Evolutionary conservation across 176 grass and related monocot species (phyloP).

Genomic region (Paspalum vaginatum): DNA sequence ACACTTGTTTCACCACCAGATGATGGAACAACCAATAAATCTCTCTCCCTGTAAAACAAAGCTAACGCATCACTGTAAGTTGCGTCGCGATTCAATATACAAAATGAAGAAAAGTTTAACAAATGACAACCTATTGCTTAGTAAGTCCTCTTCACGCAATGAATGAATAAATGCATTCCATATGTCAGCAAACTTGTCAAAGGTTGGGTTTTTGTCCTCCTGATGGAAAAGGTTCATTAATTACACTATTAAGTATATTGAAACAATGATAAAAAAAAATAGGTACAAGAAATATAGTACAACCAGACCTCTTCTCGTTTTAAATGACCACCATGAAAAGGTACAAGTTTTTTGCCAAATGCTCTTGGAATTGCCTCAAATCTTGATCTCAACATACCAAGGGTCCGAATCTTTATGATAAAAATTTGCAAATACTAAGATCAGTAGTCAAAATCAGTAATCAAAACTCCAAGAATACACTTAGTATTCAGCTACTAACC

Average conservation of each 20-base stretch:
- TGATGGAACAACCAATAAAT: constrained; percentile 86
- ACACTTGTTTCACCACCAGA: constrained; percentile 52
- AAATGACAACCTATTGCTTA: constrained; percentile 69
- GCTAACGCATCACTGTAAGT: neutral
- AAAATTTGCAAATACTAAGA: constrained; percentile 37
- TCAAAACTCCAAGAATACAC: constrained; percentile 25
- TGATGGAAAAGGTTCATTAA: constrained; percentile 41
- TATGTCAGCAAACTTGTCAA: constrained; percentile 65
- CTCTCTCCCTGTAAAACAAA: constrained; percentile 68
- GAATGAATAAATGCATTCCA: constrained; percentile 91
- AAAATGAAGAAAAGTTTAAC: constrained; percentile 26
- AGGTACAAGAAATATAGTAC: constrained; percentile 9
- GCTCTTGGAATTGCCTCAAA: constrained; percentile 67
- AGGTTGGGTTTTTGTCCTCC: constrained; percentile 46
- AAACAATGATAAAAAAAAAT: neutral
- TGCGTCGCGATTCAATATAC: neutral
- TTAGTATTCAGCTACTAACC: constrained; percentile 52
- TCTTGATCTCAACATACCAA: constrained; percentile 95
- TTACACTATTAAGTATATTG: neutral
- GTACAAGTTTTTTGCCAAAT: constrained; percentile 70
- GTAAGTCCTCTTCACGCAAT: constrained; percentile 88
- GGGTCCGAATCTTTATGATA: constrained; percentile 76
- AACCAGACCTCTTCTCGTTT: constrained; percentile 42
- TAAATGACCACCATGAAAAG: neutral
- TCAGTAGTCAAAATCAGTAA: too few relatives aligned